A percentile compares a stretch with the other conserved stretches of the same genome.
These are phyloP conservation scores for Aurantiochytrium sp. DNA, from an alignment of 108 stramenopile species.

Conservation along the genomic window DNA sequence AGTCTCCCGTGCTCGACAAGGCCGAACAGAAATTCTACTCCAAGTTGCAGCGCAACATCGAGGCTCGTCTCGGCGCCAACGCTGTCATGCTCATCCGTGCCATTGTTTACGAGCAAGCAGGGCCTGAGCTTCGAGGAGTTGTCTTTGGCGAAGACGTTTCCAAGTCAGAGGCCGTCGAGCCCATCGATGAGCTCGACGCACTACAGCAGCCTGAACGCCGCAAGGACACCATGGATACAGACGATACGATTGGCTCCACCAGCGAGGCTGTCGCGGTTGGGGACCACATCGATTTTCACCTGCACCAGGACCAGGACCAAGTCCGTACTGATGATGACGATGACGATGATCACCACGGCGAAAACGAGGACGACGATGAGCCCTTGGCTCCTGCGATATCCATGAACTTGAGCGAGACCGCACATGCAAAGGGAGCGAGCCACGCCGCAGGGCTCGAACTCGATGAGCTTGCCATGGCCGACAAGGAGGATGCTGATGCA, in stretches of 20 bases:
- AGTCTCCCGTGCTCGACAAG: neutral
- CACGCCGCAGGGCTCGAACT: too few species aligned
- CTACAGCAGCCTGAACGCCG: neutral
- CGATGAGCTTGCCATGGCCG: too few species aligned
- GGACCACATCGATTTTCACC: neutral
- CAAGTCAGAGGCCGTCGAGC: neutral
- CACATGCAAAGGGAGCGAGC: too few species aligned
- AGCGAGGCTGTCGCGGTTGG: constrained; percentile 55
- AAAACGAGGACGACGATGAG: neutral
- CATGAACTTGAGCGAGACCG: too few species aligned
- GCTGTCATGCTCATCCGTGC: neutral
- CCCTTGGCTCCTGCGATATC: too few species aligned
- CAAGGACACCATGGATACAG: too few species aligned
- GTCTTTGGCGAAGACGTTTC: neutral
- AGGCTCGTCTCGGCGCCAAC: neutral
- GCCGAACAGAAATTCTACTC: neutral
- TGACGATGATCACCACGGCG: neutral
- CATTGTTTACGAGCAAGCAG: neutral
- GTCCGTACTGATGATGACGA: neutral
- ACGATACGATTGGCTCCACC: too few species aligned
- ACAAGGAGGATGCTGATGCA: too few species aligned
- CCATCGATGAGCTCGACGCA: neutral
- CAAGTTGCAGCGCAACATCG: neutral
- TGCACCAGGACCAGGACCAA: too few species aligned
- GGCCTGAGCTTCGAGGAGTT: neutral